Conservation (phyloP, 163 green algal genomes). For the Trebouxia gelatinosa region DNA sequence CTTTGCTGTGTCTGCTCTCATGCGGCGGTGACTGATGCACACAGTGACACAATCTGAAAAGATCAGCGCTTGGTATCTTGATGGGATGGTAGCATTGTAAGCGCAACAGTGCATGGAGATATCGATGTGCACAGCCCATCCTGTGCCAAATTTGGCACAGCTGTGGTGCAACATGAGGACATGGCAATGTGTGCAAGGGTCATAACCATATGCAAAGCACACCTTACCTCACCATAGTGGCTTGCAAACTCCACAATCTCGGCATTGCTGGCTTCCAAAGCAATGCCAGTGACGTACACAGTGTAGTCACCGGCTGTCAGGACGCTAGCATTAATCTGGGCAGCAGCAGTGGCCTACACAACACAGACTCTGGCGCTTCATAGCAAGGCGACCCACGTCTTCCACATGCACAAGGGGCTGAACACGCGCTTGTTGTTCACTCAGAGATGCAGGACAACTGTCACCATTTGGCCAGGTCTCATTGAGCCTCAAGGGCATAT, state of each 20-base stretch:
- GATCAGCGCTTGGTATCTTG: too few species aligned
- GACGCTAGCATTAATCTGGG: slow-evolving; percentile 40
- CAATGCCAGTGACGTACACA: slow-evolving; percentile 35
- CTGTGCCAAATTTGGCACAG: too few species aligned
- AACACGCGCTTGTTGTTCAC: neutral
- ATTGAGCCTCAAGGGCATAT: neutral
- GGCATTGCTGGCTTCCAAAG: neutral
- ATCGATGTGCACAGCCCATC: too few species aligned
- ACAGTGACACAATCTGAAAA: too few species aligned
- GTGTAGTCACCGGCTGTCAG: slow-evolving; percentile 47
- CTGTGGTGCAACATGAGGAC: too few species aligned
- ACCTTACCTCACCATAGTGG: slow-evolving; percentile 49
- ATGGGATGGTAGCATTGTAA: too few species aligned
- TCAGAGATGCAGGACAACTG: neutral
- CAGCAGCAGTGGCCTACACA: slow-evolving; percentile 32
- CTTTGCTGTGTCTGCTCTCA: neutral
- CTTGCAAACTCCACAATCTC: slow-evolving; percentile 42
- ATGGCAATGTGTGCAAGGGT: too few species aligned
- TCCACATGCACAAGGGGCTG: neutral
- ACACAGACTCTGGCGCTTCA: too few species aligned
- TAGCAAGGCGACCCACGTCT: too few species aligned
- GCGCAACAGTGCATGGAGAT: too few species aligned
- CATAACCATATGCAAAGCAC: too few species aligned
- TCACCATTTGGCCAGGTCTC: neutral
- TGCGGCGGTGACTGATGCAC: neutral